These are phyloP conservation scores for Stagonosporopsis cucurbitacearum DNA, from an alignment of 2,329 filamentous ascomycete species.

Conservation along the genomic window DNA sequence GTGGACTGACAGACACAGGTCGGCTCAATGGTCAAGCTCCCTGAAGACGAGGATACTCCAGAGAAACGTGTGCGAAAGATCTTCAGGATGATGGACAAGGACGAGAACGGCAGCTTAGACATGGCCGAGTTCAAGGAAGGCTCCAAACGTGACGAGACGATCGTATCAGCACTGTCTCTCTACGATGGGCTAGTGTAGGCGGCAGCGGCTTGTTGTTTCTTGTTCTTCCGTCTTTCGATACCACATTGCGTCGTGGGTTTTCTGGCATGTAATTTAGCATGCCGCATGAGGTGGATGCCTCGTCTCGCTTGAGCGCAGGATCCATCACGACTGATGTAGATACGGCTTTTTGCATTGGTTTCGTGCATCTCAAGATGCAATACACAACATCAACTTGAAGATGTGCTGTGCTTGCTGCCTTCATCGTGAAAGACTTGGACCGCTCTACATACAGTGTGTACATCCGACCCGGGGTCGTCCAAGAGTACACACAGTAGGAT, in stretches of 20 bases:
- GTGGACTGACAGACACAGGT: conserved; percentile 64
- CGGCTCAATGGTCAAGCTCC: conserved; percentile 98
- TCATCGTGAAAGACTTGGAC: not conserved
- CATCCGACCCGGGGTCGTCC: not conserved
- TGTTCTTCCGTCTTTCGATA: conserved; percentile 47
- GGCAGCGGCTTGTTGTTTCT: conserved; percentile 37
- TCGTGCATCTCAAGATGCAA: conserved; percentile 19
- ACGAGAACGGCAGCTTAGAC: conserved; percentile 95
- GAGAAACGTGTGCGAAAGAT: conserved; percentile 99
- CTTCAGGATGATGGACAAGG: conserved; percentile 99
- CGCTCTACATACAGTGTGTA: not conserved
- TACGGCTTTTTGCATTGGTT: conserved; percentile 27
- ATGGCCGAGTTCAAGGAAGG: conserved; percentile 99
- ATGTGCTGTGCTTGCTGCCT: not conserved
- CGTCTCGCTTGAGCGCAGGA: conserved; percentile 42
- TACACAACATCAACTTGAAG: conserved; percentile 7
- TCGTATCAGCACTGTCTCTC: conserved; percentile 93
- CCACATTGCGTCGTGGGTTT: conserved; percentile 48
- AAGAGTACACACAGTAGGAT: not conserved
- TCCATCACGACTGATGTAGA: conserved; percentile 45
- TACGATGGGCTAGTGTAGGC: conserved; percentile 90
- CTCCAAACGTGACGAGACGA: conserved; percentile 97
- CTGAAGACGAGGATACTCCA: conserved; percentile 97
- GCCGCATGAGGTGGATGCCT: conserved; percentile 35
- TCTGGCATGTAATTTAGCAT: conserved; percentile 41